Evolutionary conservation across 176 grass and related monocot genomes (phyloP).

Genomic region (Eleusine indica): DNA sequence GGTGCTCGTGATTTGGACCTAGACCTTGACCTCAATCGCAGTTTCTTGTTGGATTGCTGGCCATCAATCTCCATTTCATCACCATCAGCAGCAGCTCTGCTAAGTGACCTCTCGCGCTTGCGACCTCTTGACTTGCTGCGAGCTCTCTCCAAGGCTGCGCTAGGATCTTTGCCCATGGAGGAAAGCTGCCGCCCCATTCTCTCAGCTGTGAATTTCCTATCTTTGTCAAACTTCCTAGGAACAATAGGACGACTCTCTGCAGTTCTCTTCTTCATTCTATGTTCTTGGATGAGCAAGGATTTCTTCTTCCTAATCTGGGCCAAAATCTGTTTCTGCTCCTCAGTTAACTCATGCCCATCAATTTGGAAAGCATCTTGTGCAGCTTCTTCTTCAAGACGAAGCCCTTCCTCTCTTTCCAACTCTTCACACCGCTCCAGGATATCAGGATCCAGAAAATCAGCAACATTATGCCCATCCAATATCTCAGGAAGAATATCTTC

Average conservation of each 20-base stretch:
- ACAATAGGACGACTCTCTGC: constrained; percentile 83
- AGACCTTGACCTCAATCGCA: constrained; percentile 40
- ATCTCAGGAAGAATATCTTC: constrained; percentile 62
- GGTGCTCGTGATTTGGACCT: constrained; percentile 52
- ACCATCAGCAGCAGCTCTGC: constrained; percentile 40
- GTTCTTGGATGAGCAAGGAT: constrained; percentile 64
- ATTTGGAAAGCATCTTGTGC: constrained; percentile 62
- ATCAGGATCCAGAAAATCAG: constrained; percentile 83
- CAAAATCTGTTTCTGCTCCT: constrained; percentile 56
- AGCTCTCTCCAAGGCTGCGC: constrained; percentile 46
- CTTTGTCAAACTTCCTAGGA: constrained; percentile 64
- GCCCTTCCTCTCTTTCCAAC: constrained; percentile 76
- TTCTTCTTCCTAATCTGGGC: constrained; percentile 74
- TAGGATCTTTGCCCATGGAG: constrained; percentile 61
- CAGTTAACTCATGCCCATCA: constrained; percentile 61
- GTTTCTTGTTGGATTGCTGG: constrained; percentile 66
- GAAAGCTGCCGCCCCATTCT: constrained; percentile 56
- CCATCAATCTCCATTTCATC: constrained; percentile 65
- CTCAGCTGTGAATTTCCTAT: constrained; percentile 47
- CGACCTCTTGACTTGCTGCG: constrained; percentile 55
- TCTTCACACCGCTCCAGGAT: constrained; percentile 69
- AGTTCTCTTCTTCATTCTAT: constrained; percentile 89
- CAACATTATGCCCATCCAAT: constrained; percentile 80
- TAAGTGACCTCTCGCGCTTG: constrained; percentile 77
- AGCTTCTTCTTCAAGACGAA: constrained; percentile 61